Evolutionary conservation across 2,329 filamentous ascomycete species (phyloP).

Genomic region (Penicillium crustosum): DNA sequence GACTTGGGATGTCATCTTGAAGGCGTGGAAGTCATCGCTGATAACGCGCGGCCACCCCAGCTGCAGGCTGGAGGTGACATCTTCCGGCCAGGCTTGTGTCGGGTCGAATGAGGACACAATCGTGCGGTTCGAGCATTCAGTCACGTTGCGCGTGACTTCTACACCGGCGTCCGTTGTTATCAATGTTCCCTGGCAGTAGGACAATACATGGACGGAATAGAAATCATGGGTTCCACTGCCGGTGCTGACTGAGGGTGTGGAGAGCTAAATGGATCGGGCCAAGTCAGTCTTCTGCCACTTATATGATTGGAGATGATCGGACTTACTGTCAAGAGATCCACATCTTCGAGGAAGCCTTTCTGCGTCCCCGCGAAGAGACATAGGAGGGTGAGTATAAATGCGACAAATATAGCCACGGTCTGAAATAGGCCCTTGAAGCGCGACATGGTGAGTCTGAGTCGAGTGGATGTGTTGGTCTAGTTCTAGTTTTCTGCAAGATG

Average conservation of each 20-base stretch:
- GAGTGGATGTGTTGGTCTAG: background rate
- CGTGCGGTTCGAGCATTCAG: slow-evolving; percentile 54
- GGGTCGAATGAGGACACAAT: slow-evolving; percentile 60
- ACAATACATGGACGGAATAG: slow-evolving; percentile 61
- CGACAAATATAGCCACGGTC: slow-evolving; percentile 51
- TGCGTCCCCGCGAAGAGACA: slow-evolving; percentile 63
- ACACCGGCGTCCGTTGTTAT: slow-evolving; percentile 41
- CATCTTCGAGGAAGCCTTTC: slow-evolving; percentile 56
- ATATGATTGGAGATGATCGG: background rate
- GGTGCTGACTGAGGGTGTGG: slow-evolving; percentile 41
- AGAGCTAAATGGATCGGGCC: slow-evolving; percentile 38
- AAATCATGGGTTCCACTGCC: slow-evolving; percentile 59
- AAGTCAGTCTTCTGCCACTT: slow-evolving; percentile 28
- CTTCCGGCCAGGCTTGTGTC: slow-evolving; percentile 48
- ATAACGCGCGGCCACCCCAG: slow-evolving; percentile 60
- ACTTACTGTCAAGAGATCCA: slow-evolving; percentile 57
- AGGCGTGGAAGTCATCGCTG: slow-evolving; percentile 52
- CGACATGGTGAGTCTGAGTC: slow-evolving; percentile 12
- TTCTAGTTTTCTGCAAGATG: background rate
- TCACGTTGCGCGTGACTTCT: slow-evolving; percentile 49
- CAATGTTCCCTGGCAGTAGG: slow-evolving; percentile 56
- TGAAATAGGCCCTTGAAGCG: slow-evolving; percentile 45
- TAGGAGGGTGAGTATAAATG: slow-evolving; percentile 59
- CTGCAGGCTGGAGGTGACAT: slow-evolving; percentile 49
- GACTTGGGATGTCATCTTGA: slow-evolving; percentile 52